Evolutionary conservation across 176 grass and related monocot species (phyloP).

Genomic region (Lolium rigidum): DNA sequence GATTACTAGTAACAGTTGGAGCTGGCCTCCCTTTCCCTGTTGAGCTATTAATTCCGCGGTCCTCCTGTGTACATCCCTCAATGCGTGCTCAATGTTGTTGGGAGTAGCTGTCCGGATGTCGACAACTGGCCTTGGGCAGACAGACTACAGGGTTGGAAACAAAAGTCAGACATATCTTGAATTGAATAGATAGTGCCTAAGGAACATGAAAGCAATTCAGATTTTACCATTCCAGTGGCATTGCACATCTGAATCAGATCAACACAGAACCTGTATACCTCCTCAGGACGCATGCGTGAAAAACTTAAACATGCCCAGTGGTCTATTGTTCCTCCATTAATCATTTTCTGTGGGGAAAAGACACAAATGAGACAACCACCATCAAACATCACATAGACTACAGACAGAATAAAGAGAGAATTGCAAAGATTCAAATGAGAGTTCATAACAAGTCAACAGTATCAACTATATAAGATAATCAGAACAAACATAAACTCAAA

Average conservation of each 20-base stretch:
- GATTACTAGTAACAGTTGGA: conserved; percentile 70
- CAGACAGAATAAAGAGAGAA: background rate
- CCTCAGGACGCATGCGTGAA: conserved; percentile 49
- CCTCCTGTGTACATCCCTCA: conserved; percentile 57
- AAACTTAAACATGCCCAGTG: conserved; percentile 77
- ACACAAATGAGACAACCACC: background rate
- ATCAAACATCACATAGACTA: background rate
- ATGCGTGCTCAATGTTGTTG: conserved; percentile 49
- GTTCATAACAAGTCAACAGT: background rate
- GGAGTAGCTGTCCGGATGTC: conserved; percentile 32
- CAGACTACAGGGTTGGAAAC: conserved; percentile 43
- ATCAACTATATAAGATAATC: background rate
- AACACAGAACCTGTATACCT: conserved; percentile 57
- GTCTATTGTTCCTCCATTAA: conserved; percentile 65
- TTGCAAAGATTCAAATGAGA: background rate
- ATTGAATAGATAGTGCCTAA: background rate
- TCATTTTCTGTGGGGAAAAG: conserved; percentile 67
- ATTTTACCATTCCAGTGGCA: conserved; percentile 68
- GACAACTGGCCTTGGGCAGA: conserved; percentile 56
- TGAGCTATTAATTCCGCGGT: conserved; percentile 5
- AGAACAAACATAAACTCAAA: background rate
- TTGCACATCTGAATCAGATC: conserved; percentile 74
- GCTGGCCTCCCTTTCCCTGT: conserved; percentile 24
- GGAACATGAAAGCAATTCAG: background rate
- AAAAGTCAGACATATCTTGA: background rate